Evolutionary conservation across 176 grass and related monocot genomes (phyloP).

Genomic region (Rhynchospora tenuis): DNA sequence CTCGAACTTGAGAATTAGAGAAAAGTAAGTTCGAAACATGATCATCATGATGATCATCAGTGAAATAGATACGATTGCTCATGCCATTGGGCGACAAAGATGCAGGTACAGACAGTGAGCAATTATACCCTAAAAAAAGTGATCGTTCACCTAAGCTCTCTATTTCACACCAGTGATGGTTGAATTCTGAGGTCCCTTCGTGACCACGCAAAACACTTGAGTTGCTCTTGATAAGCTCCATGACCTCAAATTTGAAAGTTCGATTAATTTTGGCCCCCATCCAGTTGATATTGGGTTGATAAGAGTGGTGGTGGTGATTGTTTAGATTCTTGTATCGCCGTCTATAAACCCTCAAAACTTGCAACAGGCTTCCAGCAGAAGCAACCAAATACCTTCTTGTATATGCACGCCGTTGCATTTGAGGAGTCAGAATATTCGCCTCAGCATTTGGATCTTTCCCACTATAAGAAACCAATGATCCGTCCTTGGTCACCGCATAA

Average conservation of each 20-base stretch:
- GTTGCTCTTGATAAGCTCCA: neutral
- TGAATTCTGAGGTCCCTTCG: neutral
- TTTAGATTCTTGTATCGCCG: neutral
- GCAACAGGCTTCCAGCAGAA: constrained; percentile 11
- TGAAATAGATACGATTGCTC: constrained; percentile 11
- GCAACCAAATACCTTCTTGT: constrained; percentile 13
- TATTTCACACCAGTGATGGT: constrained; percentile 2
- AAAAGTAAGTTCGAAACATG: constrained; percentile 10
- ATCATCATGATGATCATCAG: constrained; percentile 7
- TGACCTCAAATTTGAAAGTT: constrained; percentile 18
- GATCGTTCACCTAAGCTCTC: constrained; percentile 1
- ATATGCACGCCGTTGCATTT: neutral
- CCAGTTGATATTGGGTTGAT: neutral
- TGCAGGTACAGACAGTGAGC: constrained; percentile 1
- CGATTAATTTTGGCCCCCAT: neutral
- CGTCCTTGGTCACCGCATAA: neutral
- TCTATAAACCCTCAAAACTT: constrained; percentile 18
- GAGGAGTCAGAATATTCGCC: neutral
- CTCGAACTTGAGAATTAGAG: neutral
- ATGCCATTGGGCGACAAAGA: neutral
- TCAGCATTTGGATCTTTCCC: constrained; percentile 20
- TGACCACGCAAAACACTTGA: neutral
- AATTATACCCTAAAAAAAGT: neutral
- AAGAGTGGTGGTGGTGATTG: neutral
- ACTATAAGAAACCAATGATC: neutral